Evolutionary conservation across 176 grass and related monocot genomes (phyloP), one percentile per base, ranked within the genome.

Genomic region (Phoenix dactylifera): DNA sequence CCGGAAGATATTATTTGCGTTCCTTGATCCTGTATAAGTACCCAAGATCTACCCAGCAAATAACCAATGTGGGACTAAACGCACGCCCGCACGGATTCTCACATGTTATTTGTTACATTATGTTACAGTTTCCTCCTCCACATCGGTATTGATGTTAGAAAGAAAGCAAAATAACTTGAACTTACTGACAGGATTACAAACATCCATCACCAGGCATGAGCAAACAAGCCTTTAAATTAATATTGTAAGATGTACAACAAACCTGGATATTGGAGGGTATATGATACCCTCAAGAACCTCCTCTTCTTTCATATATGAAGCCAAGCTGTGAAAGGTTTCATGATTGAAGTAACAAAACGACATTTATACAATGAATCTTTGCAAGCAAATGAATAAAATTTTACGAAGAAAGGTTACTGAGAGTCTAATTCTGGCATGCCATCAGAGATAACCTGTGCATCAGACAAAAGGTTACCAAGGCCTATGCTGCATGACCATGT

Each of bases 211-310:
- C 23, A 24, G 22, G 3, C 9, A 74, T 66, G 25, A 76, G 60
- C 23, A 55, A 59, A 30, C 28, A 24, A 29, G 19, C 30, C 32
- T 24, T 68, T 9, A 51, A 60, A 39, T 22, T 58, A n/a, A 53
- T 30, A 30, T 30, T 7, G 6, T 18, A 25, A 64, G 26, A 54
- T 54, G 17, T 23, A 25, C 26, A 9, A 51, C 49, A 62, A 58
- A 97, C 93, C 84, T 88, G 65, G 93, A 97, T 72, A 80, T 97
- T 19, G 81, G 62, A 77, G 92, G 92, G 76, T 91, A 97, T 70
- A 97, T 91, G 68, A 97, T 72, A 65, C 87, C 87, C 72, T 88
- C 29, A 12, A 76, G 81, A 85, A 88, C 84, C 49, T 97, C 87
- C 24, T 97, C 93, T 49, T 88, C 87, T 78, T 88, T 85, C 75